Evolutionary conservation across 345 rosid genomes (phyloP), one percentile per base, ranked within the genome.

Genomic region (Pistacia atlantica): DNA sequence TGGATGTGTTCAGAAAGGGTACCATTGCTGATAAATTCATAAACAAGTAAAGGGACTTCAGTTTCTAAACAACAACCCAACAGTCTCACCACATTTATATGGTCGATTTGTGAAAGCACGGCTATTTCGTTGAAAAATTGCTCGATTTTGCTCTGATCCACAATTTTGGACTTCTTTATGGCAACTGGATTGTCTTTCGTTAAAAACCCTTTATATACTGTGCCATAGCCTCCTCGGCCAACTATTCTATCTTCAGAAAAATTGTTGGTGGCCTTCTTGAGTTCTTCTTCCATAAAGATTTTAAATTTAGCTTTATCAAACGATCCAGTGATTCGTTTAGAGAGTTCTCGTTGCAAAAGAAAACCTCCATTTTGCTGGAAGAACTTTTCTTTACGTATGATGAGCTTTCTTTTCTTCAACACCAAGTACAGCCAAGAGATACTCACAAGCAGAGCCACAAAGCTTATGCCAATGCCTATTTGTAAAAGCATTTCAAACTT

Each of bases 171-270:
- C 31, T 73, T 81, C 57, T 81, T 81, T 28, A 81, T 77, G 45
- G 78, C 80, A 3, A 81, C 74, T 4, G 17, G 13, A 33, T 16
- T 69, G 9, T 54, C 17, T 17, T 77, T 22, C 59, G 64, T 18
- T 76, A 79, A 31, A 5, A 8, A 59, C 45, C 77, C 62, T 65
- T 65, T 73, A 13, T 78, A 81, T 0, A 25, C 77, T 11, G 80
- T 76, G 35, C 84, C 83, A 22, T 79, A 78, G 59, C 87, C 83
- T 73, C 85, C 81, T 49, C 61, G 65, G 3, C 81, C 87, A 13
- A 87, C 77, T 22, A 83, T 83, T 48, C 79, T 64, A 59, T 61
- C 80, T 10, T 80, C 3, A 57, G 77, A 51, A 22, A 72, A 87
- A 54, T 82, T 80, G 48, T 79, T 61, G 33, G 85, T 79, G 1